These are phyloP conservation scores for Nitzschia inconspicua DNA, from an alignment of 108 stramenopile genomes.

Conservation along the genomic window DNA sequence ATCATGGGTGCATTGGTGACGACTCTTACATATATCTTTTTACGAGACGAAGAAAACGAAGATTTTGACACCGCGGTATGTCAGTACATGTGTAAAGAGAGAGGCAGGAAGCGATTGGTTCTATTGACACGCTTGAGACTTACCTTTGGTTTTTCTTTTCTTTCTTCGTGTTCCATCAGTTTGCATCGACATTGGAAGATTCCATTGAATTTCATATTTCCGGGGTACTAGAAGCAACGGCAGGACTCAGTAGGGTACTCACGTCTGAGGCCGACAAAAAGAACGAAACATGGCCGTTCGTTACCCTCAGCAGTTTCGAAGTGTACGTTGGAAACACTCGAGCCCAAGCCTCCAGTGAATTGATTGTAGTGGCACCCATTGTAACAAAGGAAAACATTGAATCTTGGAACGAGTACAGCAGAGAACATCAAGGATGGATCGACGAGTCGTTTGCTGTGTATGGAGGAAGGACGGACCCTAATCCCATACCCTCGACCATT, in stretches of 20 bases:
- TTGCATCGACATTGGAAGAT: slow-evolving; percentile 3
- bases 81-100: background rate
- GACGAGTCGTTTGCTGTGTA: background rate
- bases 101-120: no score
- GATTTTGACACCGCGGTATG: slow-evolving; percentile 1
- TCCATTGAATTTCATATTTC: background rate
- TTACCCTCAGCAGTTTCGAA: slow-evolving; percentile 9
- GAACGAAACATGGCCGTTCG: background rate
- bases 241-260: background rate
- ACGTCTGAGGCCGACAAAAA: background rate
- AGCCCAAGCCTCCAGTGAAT: background rate
- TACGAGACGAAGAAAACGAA: slow-evolving; percentile 1
- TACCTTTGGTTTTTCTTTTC: background rate
- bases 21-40: slow-evolving; percentile 8
- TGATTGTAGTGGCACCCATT: background rate
- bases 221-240: background rate
- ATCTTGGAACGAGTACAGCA: slow-evolving; percentile 12
- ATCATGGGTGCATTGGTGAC: background rate
- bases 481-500: background rate
- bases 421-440: no score
- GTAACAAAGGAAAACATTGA: slow-evolving; percentile 1
- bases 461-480: background rate
- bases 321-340: background rate
- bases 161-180: background rate
- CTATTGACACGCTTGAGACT: background rate